phyloP scores from a whole-genome alignment of 208 protist genomes.

The Polymyxa betae region DNA sequence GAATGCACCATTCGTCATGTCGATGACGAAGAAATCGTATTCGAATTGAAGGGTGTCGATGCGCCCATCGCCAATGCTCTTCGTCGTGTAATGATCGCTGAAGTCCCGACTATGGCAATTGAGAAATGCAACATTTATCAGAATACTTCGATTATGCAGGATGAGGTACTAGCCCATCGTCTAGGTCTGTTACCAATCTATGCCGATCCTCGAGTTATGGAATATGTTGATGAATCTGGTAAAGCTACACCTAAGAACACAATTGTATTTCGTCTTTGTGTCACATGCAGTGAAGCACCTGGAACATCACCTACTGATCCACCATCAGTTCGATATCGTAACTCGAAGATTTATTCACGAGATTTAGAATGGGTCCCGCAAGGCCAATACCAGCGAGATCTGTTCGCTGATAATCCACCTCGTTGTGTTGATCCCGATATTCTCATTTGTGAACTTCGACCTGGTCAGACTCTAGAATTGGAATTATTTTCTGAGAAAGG shows the following conservation, averaged over 20 bases:
- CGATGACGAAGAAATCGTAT: slow-evolving; percentile 65
- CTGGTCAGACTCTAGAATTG: slow-evolving; percentile 88
- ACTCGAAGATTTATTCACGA: neutral
- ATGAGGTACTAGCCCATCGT: slow-evolving; percentile 89
- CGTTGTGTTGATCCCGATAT: slow-evolving; percentile 91
- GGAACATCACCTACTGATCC: neutral
- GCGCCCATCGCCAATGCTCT: slow-evolving; percentile 93
- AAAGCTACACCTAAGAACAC: slow-evolving; percentile 78
- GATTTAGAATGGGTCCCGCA: slow-evolving; percentile 87
- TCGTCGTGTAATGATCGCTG: slow-evolving; percentile 90
- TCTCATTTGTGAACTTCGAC: slow-evolving; percentile 92
- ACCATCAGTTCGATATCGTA: neutral
- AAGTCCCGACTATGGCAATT: slow-evolving; percentile 95
- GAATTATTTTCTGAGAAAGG: slow-evolving; percentile 90
- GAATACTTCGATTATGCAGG: slow-evolving; percentile 96
- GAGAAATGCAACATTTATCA: slow-evolving; percentile 93
- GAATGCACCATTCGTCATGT: slow-evolving; percentile 21
- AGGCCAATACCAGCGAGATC: slow-evolving; percentile 70
- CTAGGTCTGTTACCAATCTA: slow-evolving; percentile 94
- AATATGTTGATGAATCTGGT: slow-evolving; percentile 56
- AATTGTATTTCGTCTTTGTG: slow-evolving; percentile 74
- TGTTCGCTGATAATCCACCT: slow-evolving; percentile 74
- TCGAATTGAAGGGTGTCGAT: slow-evolving; percentile 82
- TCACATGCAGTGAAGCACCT: slow-evolving; percentile 66
- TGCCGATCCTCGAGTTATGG: slow-evolving; percentile 82